Base-by-base conservation (phyloP, 441 rosid species). In the Adansonia madagascariensis region DNA sequence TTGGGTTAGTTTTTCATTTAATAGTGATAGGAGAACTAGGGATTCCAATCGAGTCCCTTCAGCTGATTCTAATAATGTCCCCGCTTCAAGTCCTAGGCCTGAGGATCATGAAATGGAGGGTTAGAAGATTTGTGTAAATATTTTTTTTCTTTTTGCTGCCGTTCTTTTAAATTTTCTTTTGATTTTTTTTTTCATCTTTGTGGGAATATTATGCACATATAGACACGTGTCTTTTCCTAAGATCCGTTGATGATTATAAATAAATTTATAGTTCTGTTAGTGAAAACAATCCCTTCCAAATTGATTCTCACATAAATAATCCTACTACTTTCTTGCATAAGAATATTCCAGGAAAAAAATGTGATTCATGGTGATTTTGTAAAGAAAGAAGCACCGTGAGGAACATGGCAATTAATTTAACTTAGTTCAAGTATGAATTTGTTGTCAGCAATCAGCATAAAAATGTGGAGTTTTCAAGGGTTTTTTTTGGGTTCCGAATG, bases 1-100 rank as follows among this genome's bases (percentile, higher is more conserved):
- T 74, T 84, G 87, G 88, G 82, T 86, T 60, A 82, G 85, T 68
- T 84, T 85, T 43, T 64, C 88, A 17, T 5, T 84, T 22, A 80
- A 61, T 56, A 76, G 84, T 75, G 78, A 71, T 77, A 80, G 84
- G 80, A 86, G 85, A 60, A 79, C 44, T 79, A 43, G 80, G 41
- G 69, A 78, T 76, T 81, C 88, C 18, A 80, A 77, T 86, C 85
- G 69, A 71, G 75, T 57, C 49, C 60, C 82, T 76, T 8, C 79
- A 22, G 9, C 31, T 71, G 78, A 79, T 74, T 71, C 83, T 22
- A 12, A 35, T 15, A 78, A 79, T 77, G 83, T 2, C 55, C 78
- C 86, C 71, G 61, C 79, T 15, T 71, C 71, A 17, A 57, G 22
- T 77, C 59, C 83, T 64, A 75, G 17, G 9, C 44, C 59, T 62